A percentile compares a stretch with the other conserved stretches of the same genome.
These are phyloP conservation scores for Xylariomycetidae sp. DNA, from an alignment of 2,329 filamentous ascomycete genomes.

Conservation along the genomic window DNA sequence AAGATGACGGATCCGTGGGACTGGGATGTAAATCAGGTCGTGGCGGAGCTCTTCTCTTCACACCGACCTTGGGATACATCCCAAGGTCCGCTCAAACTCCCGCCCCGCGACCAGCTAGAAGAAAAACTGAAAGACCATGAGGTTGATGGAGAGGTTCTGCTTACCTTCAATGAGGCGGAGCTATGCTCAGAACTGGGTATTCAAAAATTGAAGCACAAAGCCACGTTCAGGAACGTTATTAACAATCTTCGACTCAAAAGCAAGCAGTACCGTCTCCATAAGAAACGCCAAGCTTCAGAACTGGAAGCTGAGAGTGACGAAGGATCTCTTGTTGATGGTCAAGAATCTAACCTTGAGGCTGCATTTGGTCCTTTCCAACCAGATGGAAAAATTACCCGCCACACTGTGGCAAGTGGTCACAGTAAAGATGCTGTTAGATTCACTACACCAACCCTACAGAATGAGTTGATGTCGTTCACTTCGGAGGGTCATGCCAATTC, in stretches of 20 bases:
- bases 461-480: no score
- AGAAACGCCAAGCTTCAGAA: constrained; percentile 14
- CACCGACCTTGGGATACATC: constrained; percentile 42
- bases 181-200: constrained; percentile 52
- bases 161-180: constrained; percentile 52
- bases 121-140: constrained; percentile 54
- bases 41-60: constrained; percentile 58
- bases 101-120: constrained; percentile 50
- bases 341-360: no score
- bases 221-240: constrained; percentile 55
- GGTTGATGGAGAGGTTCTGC: constrained; percentile 60
- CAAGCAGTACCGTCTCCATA: constrained; percentile 36
- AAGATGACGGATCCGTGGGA: constrained; percentile 64
- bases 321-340: no score
- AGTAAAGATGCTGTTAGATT: no score
- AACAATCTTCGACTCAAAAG: constrained; percentile 50
- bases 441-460: no score
- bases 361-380: no score
- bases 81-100: constrained; percentile 34
- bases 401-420: no score
- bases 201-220: constrained; percentile 51
- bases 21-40: constrained; percentile 67
- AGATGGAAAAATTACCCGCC: no score
- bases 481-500: no score
- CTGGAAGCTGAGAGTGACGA: constrained; percentile 10